Conservation (phyloP, 176 grass and related monocot genomes). For the Puccinellia tenuiflora region DNA sequence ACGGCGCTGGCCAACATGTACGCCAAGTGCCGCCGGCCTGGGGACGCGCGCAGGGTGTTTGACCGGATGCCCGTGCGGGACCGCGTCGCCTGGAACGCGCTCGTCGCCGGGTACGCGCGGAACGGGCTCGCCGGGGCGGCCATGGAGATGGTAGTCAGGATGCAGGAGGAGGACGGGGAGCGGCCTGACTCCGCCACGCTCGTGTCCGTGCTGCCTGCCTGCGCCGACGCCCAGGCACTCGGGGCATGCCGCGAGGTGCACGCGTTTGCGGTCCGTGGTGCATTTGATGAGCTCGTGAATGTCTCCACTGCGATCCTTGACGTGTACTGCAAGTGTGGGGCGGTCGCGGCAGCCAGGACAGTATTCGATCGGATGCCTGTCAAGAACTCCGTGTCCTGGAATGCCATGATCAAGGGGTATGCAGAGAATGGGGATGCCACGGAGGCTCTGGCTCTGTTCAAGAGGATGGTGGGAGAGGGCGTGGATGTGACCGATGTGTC, state of each 20-base stretch:
- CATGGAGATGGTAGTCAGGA: conserved; percentile 37
- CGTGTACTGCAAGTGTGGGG: conserved; percentile 49
- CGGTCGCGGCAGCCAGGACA: neutral
- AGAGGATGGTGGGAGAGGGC: conserved; percentile 39
- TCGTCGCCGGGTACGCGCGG: conserved; percentile 40
- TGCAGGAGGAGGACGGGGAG: conserved; percentile 33
- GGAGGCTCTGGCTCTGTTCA: conserved; percentile 41
- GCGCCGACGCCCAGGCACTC: conserved; percentile 5
- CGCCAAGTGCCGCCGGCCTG: conserved; percentile 28
- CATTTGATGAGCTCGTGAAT: conserved; percentile 36
- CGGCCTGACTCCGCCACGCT: conserved; percentile 39
- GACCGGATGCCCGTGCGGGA: conserved; percentile 42
- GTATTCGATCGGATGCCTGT: conserved; percentile 33
- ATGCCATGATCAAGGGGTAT: conserved; percentile 54
- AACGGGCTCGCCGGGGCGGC: conserved; percentile 28
- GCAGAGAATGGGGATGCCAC: conserved; percentile 31
- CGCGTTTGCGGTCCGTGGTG: conserved; percentile 34
- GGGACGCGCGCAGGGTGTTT: conserved; percentile 41
- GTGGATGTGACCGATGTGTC: conserved; percentile 39
- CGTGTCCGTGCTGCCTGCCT: conserved; percentile 36
- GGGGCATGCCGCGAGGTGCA: conserved; percentile 21
- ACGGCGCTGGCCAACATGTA: conserved; percentile 24
- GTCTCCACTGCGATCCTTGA: conserved; percentile 52
- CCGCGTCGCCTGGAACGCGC: conserved; percentile 49
- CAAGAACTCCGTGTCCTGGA: conserved; percentile 56